These are phyloP conservation scores for Claviceps lovelessii DNA, from an alignment of 2,329 filamentous ascomycete species.

Conservation along the genomic window DNA sequence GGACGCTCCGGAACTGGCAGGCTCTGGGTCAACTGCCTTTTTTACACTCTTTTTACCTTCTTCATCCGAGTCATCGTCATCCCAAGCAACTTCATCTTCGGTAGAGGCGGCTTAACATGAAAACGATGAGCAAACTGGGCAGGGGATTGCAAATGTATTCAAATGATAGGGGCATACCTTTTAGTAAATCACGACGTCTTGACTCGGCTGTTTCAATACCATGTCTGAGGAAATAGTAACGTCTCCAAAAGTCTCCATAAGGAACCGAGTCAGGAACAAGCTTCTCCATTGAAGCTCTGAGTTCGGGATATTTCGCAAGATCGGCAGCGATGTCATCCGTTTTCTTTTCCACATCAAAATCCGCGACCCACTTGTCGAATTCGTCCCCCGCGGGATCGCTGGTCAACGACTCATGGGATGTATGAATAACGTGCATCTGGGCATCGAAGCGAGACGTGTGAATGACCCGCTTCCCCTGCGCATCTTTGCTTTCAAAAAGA, in stretches of 20 bases:
- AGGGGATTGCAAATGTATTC: background rate
- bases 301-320: conserved; percentile 71
- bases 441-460: conserved; percentile 91
- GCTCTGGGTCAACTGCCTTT: conserved; percentile 17
- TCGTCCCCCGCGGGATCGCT: conserved; percentile 66
- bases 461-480: conserved; percentile 79
- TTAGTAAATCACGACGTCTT: conserved; percentile 73
- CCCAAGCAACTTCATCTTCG: conserved; percentile 58
- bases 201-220: conserved; percentile 89
- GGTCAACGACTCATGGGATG: conserved; percentile 64
- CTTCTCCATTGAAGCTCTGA: conserved; percentile 83
- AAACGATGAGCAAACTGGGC: conserved; percentile 6
- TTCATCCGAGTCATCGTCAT: conserved; percentile 51
- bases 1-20: conserved; percentile 36
- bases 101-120: conserved; percentile 44
- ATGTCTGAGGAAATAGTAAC: conserved; percentile 89
- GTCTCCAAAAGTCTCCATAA: conserved; percentile 79
- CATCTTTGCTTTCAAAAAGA: conserved; percentile 88
- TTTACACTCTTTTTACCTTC: conserved; percentile 16
- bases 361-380: conserved; percentile 57
- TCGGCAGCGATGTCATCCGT: conserved; percentile 72
- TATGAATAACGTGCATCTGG: conserved; percentile 90
- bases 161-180: conserved; percentile 42
- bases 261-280: conserved; percentile 86
- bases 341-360: conserved; percentile 70